phyloP scores from a whole-genome alignment of 1,284 basidiomycete species.

The Apiotrichum akiyoshidainum region DNA sequence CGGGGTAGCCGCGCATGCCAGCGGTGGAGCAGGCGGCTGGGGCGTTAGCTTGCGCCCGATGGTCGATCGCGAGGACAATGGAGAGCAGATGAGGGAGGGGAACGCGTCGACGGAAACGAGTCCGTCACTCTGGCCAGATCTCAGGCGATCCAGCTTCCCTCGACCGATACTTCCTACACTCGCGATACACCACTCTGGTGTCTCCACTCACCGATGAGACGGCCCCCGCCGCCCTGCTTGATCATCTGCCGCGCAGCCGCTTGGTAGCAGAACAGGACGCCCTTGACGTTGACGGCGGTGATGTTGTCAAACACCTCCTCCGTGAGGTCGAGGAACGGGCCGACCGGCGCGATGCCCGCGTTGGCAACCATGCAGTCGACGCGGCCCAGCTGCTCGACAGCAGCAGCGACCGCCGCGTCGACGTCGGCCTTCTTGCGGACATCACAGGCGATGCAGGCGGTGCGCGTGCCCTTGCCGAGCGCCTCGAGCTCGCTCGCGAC shows the following conservation, averaged over 20 bases:
- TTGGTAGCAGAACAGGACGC: conserved; percentile 50
- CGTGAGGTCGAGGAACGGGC: conserved; percentile 45
- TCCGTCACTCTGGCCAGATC: no score
- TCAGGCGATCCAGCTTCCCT: no score
- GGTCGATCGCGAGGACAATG: no score
- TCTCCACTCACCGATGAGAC: conserved; percentile 51
- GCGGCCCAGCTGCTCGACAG: conserved; percentile 43
- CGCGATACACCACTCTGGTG: no score
- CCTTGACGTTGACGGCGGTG: conserved; percentile 47
- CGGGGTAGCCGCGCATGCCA: conserved; percentile 7
- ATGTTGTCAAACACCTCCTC: conserved; percentile 40
- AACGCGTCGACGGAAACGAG: no score
- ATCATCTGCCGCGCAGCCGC: conserved; percentile 54
- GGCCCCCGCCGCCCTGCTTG: conserved; percentile 51
- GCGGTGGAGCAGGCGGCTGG: conserved; percentile 16
- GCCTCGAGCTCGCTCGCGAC: conserved; percentile 33
- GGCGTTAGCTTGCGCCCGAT: background rate
- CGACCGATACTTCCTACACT: no score
- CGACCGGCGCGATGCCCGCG: conserved; percentile 49
- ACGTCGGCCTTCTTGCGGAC: conserved; percentile 40
- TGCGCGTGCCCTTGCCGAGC: conserved; percentile 37
- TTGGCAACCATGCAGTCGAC: conserved; percentile 52
- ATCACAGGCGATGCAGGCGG: conserved; percentile 40
- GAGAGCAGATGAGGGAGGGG: no score
- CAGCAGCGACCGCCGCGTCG: conserved; percentile 34